Conservation (phyloP, 805 yeast species). For the Metschnikowia proteae region DNA sequence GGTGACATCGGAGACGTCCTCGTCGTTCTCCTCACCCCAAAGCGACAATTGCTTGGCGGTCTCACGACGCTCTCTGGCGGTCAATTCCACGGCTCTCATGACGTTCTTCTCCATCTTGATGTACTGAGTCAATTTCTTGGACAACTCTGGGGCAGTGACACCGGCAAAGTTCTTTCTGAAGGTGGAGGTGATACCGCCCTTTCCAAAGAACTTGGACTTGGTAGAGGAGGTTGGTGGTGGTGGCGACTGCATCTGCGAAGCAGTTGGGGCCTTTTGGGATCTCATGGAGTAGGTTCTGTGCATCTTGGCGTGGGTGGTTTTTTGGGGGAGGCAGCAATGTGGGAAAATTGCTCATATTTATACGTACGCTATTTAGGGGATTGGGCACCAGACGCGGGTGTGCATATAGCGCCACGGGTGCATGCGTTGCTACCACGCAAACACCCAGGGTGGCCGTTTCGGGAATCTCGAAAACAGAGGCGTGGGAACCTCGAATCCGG, state of each 20-base stretch:
- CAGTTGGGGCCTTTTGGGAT: slow-evolving; percentile 76
- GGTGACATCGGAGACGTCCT: slow-evolving; percentile 93
- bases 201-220: slow-evolving; percentile 70
- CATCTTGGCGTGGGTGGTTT: slow-evolving; percentile 39
- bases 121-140: slow-evolving; percentile 85
- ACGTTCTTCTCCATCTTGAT: slow-evolving; percentile 96
- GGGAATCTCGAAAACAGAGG: neutral
- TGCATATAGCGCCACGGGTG: neutral
- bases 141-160: slow-evolving; percentile 88
- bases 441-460: neutral
- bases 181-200: slow-evolving; percentile 61
- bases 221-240: slow-evolving; percentile 80
- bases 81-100: slow-evolving; percentile 88
- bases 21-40: slow-evolving; percentile 99
- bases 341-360: slow-evolving; percentile 8
- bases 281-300: slow-evolving; percentile 84
- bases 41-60: slow-evolving; percentile 95
- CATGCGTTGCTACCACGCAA: slow-evolving; percentile 3
- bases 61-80: slow-evolving; percentile 89
- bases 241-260: slow-evolving; percentile 74
- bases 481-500: neutral
- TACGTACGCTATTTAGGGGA: slow-evolving; percentile 2
- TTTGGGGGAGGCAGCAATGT: neutral
- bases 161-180: slow-evolving; percentile 87
- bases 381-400: neutral